Evolutionary conservation across 257 asterid genomes (phyloP).

Genomic region (Petrea volubilis): DNA sequence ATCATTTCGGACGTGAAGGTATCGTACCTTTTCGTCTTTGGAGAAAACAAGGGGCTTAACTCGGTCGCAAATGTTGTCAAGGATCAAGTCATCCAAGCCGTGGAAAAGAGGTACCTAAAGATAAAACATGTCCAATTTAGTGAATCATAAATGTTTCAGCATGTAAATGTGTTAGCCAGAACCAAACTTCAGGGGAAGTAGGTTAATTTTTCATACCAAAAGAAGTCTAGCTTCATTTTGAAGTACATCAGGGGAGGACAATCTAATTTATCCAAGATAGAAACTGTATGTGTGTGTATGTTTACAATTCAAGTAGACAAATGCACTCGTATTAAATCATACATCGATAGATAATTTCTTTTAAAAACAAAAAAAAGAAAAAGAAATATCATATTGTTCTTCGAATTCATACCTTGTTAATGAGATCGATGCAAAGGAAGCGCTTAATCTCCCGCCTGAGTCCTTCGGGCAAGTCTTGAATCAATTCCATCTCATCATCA

Average conservation of each 20-base stretch:
- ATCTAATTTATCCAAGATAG: too few species aligned
- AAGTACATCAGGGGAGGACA: too few species aligned
- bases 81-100: slow-evolving; percentile 77
- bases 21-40: slow-evolving; percentile 76
- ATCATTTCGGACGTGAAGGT: neutral
- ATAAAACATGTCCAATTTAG: neutral
- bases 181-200: too few species aligned
- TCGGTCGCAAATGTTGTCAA: slow-evolving; percentile 95
- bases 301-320: neutral
- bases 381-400: neutral
- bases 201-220: too few species aligned
- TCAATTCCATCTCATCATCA: slow-evolving; percentile 83
- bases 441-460: slow-evolving; percentile 95
- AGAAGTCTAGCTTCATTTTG: too few species aligned
- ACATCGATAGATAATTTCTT: too few species aligned
- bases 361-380: neutral
- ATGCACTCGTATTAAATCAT: neutral
- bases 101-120: slow-evolving; percentile 80
- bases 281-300: too few species aligned
- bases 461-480: slow-evolving; percentile 84
- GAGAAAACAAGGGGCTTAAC: slow-evolving; percentile 84
- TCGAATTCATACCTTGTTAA: slow-evolving; percentile 55
- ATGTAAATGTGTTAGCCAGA: neutral
- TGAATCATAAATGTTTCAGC: neutral
- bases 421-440: slow-evolving; percentile 77